Percentiles rank a stretch among this genome's conserved stretches.
Conservation (phyloP, 2,329 filamentous ascomycete species). For the Trichoderma atroviride region DNA sequence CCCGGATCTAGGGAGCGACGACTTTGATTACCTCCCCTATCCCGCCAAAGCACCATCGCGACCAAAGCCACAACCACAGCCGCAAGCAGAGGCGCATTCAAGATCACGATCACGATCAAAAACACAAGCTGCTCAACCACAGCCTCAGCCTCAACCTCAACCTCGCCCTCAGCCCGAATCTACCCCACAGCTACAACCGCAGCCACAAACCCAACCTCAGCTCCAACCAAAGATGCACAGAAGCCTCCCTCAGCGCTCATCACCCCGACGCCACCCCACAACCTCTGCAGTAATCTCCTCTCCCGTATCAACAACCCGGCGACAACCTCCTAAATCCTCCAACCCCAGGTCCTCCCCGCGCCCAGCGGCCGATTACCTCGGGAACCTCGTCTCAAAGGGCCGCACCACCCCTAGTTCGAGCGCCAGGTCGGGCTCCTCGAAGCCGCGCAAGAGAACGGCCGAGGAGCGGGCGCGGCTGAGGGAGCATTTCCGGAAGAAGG, state of each 20-base stretch:
- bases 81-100: not conserved
- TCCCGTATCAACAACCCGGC: not conserved
- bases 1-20: constrained; percentile 22
- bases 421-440: constrained; percentile 23
- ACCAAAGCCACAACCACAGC: not conserved
- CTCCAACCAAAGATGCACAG: not conserved
- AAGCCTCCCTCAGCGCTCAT: constrained; percentile 9
- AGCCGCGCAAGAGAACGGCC: constrained; percentile 27
- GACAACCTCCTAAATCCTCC: constrained; percentile 25
- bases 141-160: not conserved
- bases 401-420: constrained; percentile 26
- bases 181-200: not conserved
- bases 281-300: not conserved
- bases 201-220: not conserved
- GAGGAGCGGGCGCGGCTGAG: constrained; percentile 34
- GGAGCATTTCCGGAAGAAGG: constrained; percentile 36
- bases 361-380: constrained; percentile 32
- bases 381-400: constrained; percentile 29
- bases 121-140: not conserved
- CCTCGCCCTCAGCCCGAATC: not conserved
- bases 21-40: not conserved
- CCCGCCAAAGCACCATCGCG: not conserved
- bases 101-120: not conserved
- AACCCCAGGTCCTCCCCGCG: constrained; percentile 25
- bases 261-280: constrained; percentile 27